Percentiles rank a stretch among this genome's conserved stretches.
Conservation (phyloP, 805 yeast species). For the Wickerhamiella vanderwaltii region DNA sequence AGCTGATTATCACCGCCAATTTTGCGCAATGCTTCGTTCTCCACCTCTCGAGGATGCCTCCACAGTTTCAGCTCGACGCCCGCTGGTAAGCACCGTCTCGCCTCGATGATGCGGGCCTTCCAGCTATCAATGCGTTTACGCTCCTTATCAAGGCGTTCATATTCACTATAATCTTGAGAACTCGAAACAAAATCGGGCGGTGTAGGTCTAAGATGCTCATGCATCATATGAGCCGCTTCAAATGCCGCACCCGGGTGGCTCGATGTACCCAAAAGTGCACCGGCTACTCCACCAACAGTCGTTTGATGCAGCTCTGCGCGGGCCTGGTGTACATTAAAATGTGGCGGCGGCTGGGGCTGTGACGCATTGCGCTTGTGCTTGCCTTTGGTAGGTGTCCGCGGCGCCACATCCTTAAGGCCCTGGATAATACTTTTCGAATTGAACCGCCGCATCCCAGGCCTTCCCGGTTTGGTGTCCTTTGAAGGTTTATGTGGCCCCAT, state of each 20-base stretch:
- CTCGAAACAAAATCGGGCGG: constrained; percentile 17
- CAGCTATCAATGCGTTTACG: constrained; percentile 40
- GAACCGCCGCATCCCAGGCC: constrained; percentile 2
- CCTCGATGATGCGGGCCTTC: constrained; percentile 40
- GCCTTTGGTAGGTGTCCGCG: not conserved
- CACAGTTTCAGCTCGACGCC: constrained; percentile 33
- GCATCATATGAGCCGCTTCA: constrained; percentile 7
- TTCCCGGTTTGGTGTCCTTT: constrained; percentile 8
- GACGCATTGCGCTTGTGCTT: not conserved
- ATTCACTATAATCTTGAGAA: constrained; percentile 23
- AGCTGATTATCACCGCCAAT: constrained; percentile 11
- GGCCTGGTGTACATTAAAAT: not conserved
- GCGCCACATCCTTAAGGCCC: not conserved
- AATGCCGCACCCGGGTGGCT: constrained; percentile 1
- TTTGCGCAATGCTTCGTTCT: constrained; percentile 24
- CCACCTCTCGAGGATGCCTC: constrained; percentile 33
- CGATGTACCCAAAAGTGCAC: constrained; percentile 11
- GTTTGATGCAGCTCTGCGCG: not conserved
- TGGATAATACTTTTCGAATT: not conserved
- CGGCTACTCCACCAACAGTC: constrained; percentile 12
- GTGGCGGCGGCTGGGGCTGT: too few species aligned
- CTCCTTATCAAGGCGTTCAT: constrained; percentile 17
- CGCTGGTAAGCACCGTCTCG: constrained; percentile 33
- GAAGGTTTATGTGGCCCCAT: constrained; percentile 4
- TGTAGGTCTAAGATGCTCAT: constrained; percentile 10